Conservation (phyloP, 2,329 filamentous ascomycete species). For the Samsoniella hepiali region DNA sequence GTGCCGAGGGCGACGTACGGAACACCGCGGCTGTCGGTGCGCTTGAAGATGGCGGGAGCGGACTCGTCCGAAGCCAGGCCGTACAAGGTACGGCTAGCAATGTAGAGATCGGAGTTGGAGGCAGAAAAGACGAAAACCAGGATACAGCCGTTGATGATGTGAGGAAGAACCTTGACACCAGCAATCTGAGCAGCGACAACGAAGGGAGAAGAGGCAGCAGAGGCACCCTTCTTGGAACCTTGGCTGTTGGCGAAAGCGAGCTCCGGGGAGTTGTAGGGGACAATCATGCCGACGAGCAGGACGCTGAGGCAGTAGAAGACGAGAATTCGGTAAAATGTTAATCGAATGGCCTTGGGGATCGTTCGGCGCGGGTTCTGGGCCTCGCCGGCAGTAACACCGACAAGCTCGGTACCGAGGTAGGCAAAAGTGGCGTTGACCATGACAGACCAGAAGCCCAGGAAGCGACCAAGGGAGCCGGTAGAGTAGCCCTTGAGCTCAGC, state of each 20-base stretch:
- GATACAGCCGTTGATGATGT: constrained; percentile 72
- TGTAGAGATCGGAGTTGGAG: constrained; percentile 75
- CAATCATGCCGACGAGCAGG: constrained; percentile 71
- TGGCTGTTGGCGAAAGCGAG: constrained; percentile 56
- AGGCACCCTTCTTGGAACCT: constrained; percentile 31
- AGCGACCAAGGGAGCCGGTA: constrained; percentile 42
- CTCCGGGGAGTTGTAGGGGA: constrained; percentile 64
- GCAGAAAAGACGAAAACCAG: constrained; percentile 74
- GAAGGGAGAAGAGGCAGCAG: constrained; percentile 66
- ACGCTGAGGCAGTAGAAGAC: constrained; percentile 76
- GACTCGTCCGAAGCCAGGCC: constrained; percentile 69
- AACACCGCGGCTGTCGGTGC: constrained; percentile 68
- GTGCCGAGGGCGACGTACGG: constrained; percentile 63
- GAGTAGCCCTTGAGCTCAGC: constrained; percentile 27
- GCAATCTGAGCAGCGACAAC: constrained; percentile 68
- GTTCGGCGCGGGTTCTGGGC: constrained; percentile 75
- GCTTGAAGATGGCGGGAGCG: constrained; percentile 68
- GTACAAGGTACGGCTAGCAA: constrained; percentile 68
- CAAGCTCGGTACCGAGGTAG: constrained; percentile 72
- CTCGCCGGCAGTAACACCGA: constrained; percentile 75
- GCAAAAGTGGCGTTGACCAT: constrained; percentile 77
- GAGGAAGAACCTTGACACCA: constrained; percentile 58
- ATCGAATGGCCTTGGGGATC: constrained; percentile 72
- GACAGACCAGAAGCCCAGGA: constrained; percentile 65
- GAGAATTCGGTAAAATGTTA: constrained; percentile 78